Evolutionary conservation across 2,329 filamentous ascomycete species (phyloP), one percentile per base, ranked within the genome.

Genomic region (Trichophyton mentagrophytes): DNA sequence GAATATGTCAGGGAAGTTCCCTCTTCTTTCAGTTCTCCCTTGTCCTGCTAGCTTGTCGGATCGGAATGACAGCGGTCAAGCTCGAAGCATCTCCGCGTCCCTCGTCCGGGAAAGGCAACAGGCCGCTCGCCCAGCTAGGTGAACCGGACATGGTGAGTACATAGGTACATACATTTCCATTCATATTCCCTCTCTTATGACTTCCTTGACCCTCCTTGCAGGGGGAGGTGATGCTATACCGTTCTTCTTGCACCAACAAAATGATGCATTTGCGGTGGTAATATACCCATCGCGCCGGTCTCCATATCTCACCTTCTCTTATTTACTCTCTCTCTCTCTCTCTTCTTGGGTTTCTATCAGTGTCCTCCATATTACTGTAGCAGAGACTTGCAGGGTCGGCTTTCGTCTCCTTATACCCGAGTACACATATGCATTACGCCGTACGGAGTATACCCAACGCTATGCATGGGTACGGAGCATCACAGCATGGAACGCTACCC

Each of bases 221-320:
- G 51, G 69, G 68, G 61, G 5, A 8, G 27, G 5, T 30, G 6
- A 62, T 67, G 3, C 74, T 73, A 57, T 73, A 75, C 58, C 74
- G 68, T 55, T 72, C 70, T 64, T 76, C 74, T 44, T 72, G 69
- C 15, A 76, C 61, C 4, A 72, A 69, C 64, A 76, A 66, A 76
- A 66, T 5, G 73, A 72, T 0, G 70, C 63, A 44, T 74, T 61
- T 2, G 72, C 68, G 67, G 74, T 66, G 2, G 67, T 67, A 20
- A 75, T 63, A 13, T 65, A 66, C 49, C 49, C 49, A 9, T 53
- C 13, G 17, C 17, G 13, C 49, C 49, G 33, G 13, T 53, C 49
- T 53, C 49, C 11, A 17, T 17, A 25, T 13, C 27, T 33, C 33
- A 11, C 25, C 11, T 53, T 33, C 15, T 17, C 49, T 30, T 6